Base-by-base conservation (phyloP, 116 monocot genomes). In the Zostera marina region DNA sequence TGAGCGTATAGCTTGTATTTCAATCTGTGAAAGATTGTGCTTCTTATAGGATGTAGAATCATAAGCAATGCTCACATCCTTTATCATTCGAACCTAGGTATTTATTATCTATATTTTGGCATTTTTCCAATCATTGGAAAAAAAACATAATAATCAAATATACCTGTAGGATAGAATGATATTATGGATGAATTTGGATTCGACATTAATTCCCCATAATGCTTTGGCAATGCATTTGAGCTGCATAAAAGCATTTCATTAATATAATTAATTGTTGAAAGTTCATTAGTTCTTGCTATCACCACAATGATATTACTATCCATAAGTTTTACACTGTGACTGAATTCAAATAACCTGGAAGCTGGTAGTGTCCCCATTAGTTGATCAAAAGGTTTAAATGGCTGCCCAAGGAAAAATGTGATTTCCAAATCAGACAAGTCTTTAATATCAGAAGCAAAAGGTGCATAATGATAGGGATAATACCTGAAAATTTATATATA, bases 391-490 rank as follows among this genome's bases (percentile, higher is more conserved):
- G 99, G 99, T 72, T 91, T 91, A 64, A 99, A 99, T 67, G 99
- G 99, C 45, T 84, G 72, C 48, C 99, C 99, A 23, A 72, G 79
- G 64, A 87, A 87, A 81, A 99, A 99, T 0, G 79, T 87, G 49
- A 99, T 84, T 62, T 91, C 91, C 67, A 99, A 60, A 43, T 91
- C 91, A 70, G 73, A 65, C 68, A 99, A 72, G 22, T 53, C 91
- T 67, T 99, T 87, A 10, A 99, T 76, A 74, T 99, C 99, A 53
- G 99, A 99, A 60, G 99, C 99, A 81, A 99, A 99, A 42, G 99
- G 99, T 14, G 99, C 99, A 84, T 99, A 91, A 81, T 99, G 99
- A 76, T 91, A 99, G 40, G 91, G 99, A 63, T 99, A 99, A 57
- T 87, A 99, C 99, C 99, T 99, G 75, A 46, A 55, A 63, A 68